Percentiles rank a stretch among this genome's conserved stretches.
These are phyloP conservation scores for Nyctanthes arbortristis DNA, from an alignment of 257 asterid genomes.

Conservation along the genomic window DNA sequence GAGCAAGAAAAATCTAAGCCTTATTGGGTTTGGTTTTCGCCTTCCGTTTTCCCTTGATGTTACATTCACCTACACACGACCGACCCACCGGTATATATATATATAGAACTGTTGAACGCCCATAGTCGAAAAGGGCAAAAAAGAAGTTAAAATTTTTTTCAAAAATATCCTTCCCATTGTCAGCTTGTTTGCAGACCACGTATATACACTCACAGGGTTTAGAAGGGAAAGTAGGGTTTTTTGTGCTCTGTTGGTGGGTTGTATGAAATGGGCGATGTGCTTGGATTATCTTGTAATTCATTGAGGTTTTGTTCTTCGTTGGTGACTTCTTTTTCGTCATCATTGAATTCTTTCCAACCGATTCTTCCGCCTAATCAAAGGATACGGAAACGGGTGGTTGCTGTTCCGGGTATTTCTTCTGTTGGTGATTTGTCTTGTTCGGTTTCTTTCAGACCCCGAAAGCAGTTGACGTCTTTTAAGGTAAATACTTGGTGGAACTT, in stretches of 20 bases:
- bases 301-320: slow-evolving; percentile 49
- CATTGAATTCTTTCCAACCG: slow-evolving; percentile 46
- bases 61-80: neutral
- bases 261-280: slow-evolving; percentile 64
- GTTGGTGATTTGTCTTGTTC: slow-evolving; percentile 43
- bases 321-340: slow-evolving; percentile 49
- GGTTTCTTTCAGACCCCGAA: slow-evolving; percentile 40
- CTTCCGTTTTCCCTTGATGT: slow-evolving; percentile 6
- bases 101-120: neutral
- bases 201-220: neutral
- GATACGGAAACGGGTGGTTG: slow-evolving; percentile 42
- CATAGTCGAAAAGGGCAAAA: neutral
- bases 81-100: neutral
- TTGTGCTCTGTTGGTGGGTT: neutral
- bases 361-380: slow-evolving; percentile 36
- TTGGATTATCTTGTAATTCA: slow-evolving; percentile 48
- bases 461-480: slow-evolving; percentile 53
- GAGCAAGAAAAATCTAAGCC: slow-evolving; percentile 25
- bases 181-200: too few relatives aligned
- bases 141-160: neutral
- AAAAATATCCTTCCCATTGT: neutral
- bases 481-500: slow-evolving; percentile 46
- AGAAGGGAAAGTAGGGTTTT: neutral
- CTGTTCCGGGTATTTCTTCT: slow-evolving; percentile 38
- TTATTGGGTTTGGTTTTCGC: slow-evolving; percentile 26